phyloP scores from a whole-genome alignment of 2,329 filamentous ascomycete genomes.

The Calcarisporium arbuscula region DNA sequence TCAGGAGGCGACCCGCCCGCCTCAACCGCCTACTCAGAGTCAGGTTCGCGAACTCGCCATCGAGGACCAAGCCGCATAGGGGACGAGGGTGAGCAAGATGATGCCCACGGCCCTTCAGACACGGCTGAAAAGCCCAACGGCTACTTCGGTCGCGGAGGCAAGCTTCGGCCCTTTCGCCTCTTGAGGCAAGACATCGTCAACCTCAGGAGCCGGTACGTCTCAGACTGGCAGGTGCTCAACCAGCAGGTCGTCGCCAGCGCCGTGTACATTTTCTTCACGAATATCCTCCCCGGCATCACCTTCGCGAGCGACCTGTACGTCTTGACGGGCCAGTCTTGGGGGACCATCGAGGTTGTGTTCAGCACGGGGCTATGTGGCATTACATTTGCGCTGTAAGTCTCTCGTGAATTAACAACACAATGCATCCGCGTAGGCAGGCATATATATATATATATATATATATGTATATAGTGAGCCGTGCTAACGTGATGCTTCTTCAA shows the following conservation, averaged over 20 bases:
- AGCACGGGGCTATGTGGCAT: constrained; percentile 59
- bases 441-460: no score
- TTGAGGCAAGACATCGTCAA: constrained; percentile 42
- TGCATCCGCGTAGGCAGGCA: no score
- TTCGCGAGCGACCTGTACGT: constrained; percentile 60
- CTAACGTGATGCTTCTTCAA: no score
- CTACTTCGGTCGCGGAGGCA: constrained; percentile 31
- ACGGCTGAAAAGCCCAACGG: no score
- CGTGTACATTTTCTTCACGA: constrained; percentile 62
- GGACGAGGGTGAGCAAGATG: no score
- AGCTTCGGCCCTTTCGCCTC: constrained; percentile 45
- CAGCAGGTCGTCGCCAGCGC: constrained; percentile 58
- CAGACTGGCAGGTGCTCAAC: constrained; percentile 55
- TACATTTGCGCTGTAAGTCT: constrained; percentile 54
- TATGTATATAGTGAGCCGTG: no score
- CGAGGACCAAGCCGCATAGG: no score
- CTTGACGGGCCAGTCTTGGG: constrained; percentile 56
- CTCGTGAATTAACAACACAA: no score
- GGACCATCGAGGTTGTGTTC: constrained; percentile 61
- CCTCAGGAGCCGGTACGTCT: constrained; percentile 39
- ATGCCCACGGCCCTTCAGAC: no score
- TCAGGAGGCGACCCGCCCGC: no score
- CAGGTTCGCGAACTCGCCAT: no score
- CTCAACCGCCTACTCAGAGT: no score
- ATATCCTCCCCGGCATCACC: constrained; percentile 59